phyloP scores from a whole-genome alignment of 1,284 basidiomycete genomes.

The Xanthoconium separans region DNA sequence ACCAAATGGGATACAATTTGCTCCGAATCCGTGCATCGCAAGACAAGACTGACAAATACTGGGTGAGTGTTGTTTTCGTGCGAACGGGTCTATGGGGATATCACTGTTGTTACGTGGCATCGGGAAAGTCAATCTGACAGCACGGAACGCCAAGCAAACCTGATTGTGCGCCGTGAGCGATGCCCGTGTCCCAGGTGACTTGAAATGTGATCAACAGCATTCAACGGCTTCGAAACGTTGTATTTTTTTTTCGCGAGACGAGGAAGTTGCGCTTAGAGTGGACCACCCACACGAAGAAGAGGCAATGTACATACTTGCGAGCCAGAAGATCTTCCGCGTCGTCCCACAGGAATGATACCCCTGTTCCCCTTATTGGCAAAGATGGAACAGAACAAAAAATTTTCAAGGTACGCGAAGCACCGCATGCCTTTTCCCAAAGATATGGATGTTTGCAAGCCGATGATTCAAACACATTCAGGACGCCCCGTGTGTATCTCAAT shows the following conservation, averaged over 20 bases:
- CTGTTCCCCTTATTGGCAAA: background rate
- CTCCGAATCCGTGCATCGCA: background rate
- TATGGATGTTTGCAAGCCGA: background rate
- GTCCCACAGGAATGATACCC: background rate
- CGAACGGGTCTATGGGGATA: background rate
- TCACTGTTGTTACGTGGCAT: background rate
- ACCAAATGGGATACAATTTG: background rate
- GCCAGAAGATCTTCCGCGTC: background rate
- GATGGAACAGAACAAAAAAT: background rate
- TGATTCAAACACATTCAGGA: no score
- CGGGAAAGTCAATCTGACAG: background rate
- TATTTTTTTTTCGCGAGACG: background rate
- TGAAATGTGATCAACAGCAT: background rate
- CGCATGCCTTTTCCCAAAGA: background rate
- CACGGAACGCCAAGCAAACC: background rate
- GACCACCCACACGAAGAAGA: background rate
- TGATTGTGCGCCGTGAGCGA: background rate
- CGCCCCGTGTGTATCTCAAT: no score
- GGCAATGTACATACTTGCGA: background rate
- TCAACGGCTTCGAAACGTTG: background rate
- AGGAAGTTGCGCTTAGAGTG: background rate
- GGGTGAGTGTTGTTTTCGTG: background rate
- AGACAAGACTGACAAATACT: background rate
- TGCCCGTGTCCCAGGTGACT: background rate
- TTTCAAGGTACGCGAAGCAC: background rate